phyloP scores from a whole-genome alignment of 1,284 basidiomycete genomes.

The Heterobasidion annosum region DNA sequence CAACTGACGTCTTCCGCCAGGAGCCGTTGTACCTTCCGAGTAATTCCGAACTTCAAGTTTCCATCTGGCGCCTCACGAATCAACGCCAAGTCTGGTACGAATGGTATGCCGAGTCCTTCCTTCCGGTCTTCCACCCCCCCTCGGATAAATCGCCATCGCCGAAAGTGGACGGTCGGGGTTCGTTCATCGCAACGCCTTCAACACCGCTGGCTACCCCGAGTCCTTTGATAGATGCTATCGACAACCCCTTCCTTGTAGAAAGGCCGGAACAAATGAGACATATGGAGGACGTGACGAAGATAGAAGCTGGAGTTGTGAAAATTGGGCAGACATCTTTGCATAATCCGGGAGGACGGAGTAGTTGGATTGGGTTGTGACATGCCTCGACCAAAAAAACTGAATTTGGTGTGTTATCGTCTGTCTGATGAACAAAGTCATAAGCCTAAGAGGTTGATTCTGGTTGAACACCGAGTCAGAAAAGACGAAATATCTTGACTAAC shows the following conservation, averaged over 20 bases:
- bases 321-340: conserved; percentile 90
- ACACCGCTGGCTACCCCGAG: conserved; percentile 44
- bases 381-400: not conserved
- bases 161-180: conserved; percentile 15
- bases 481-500: too few relatives aligned
- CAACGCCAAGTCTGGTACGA: conserved; percentile 95
- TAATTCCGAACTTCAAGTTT: conserved; percentile 86
- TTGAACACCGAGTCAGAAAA: too few relatives aligned
- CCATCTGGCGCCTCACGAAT: conserved; percentile 91
- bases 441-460: too few relatives aligned
- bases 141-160: conserved; percentile 6
- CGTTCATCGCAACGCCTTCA: conserved; percentile 22
- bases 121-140: conserved; percentile 39
- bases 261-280: conserved; percentile 10
- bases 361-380: conserved; percentile 75
- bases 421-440: too few relatives aligned
- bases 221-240: conserved; percentile 53
- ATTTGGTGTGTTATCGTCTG: too few relatives aligned
- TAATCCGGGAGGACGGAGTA: conserved; percentile 84
- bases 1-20: conserved; percentile 25
- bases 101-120: conserved; percentile 92
- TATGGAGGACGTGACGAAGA: conserved; percentile 17
- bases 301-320: conserved; percentile 51
- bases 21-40: conserved; percentile 92
- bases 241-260: conserved; percentile 23